Percentiles rank a stretch among this genome's conserved stretches.
phyloP scores from a whole-genome alignment of 768 basidiomycete genomes.

The Boletus coccyginus region DNA sequence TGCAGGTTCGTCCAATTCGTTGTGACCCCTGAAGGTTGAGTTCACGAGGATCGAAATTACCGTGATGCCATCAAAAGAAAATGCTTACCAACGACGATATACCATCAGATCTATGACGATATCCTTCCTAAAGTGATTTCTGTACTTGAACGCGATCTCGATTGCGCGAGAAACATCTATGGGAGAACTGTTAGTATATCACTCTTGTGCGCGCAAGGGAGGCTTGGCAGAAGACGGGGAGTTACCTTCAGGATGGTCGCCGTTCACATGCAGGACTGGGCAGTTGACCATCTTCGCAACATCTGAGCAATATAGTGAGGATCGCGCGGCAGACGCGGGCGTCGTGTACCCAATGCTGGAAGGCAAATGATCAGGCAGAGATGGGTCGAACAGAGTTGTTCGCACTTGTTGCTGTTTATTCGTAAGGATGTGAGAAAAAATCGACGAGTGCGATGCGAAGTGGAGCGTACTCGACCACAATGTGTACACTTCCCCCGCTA shows the following conservation, averaged over 20 bases:
- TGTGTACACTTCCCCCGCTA: conserved; percentile 84
- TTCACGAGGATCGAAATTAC: neutral
- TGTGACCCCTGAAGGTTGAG: conserved; percentile 63
- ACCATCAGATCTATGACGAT: conserved; percentile 88
- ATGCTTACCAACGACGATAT: conserved; percentile 72
- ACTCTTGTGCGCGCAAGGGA: neutral
- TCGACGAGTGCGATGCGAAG: neutral
- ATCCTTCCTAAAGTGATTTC: conserved; percentile 87
- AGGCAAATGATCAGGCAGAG: conserved; percentile 1
- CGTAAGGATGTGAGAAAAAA: neutral
- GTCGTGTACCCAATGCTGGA: conserved; percentile 89
- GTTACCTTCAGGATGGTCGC: conserved; percentile 81
- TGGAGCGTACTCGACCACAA: conserved; percentile 80
- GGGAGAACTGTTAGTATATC: neutral
- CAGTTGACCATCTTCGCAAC: conserved; percentile 88
- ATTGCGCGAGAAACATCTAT: conserved; percentile 82
- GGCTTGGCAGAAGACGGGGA: neutral
- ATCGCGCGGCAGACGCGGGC: conserved; percentile 78
- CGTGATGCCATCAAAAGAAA: neutral
- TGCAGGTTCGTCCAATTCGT: conserved; percentile 83
- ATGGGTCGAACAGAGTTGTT: neutral
- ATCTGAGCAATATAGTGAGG: conserved; percentile 85
- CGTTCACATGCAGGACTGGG: conserved; percentile 88
- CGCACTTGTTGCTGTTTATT: conserved; percentile 56
- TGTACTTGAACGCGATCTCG: conserved; percentile 84